Base-by-base conservation (phyloP, 495 filamentous ascomycete species). In the Penicillium cataractarum region DNA sequence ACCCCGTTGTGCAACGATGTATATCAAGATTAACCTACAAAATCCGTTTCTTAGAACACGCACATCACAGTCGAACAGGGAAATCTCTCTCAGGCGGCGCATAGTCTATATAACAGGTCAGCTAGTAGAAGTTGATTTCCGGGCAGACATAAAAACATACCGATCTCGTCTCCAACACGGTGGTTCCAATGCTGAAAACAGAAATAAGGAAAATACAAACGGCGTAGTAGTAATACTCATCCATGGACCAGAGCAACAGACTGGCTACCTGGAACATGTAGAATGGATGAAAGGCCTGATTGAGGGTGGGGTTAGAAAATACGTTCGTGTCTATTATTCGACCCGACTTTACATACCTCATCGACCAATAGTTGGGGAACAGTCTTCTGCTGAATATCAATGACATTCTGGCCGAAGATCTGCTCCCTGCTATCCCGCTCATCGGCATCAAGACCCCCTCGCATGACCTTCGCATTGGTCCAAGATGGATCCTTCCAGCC, bases 201-300 rank as follows among this genome's bases (percentile, higher is more conserved):
- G 96, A 99, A 63, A 99, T 99, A 57, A 96, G 67, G 65, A 99
- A 96, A 61, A 99, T 99, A 73, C 93, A 97, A 31, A 86, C 82
- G 32, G 96, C 96, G 80, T 99, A 99, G 72, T 97, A 98, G 67
- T 97, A 98, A 69, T 99, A 99, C 65, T 93, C 80, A 68, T 99
- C 96, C 31, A 97, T 63, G 17, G 93, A 96, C 96, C 96, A 99
- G 5, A 99, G 87, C 50, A 95, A 73, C 58, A 99, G 79, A 79
- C 96, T 98, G 33, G 92, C 93, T 68, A 99, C 87, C 72, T 99
- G 96, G 76, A 99, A 99, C 37, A 97, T 88, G 70, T 98, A 99
- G 77, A 99, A 98, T 3, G 96, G 96, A 70, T 98, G 95, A 71
- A 99, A 92, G 4, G 90, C 92, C 89, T 95, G 21, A 27, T 35